Conservation (phyloP, 768 basidiomycete genomes). For the Lentinula detonsa region DNA sequence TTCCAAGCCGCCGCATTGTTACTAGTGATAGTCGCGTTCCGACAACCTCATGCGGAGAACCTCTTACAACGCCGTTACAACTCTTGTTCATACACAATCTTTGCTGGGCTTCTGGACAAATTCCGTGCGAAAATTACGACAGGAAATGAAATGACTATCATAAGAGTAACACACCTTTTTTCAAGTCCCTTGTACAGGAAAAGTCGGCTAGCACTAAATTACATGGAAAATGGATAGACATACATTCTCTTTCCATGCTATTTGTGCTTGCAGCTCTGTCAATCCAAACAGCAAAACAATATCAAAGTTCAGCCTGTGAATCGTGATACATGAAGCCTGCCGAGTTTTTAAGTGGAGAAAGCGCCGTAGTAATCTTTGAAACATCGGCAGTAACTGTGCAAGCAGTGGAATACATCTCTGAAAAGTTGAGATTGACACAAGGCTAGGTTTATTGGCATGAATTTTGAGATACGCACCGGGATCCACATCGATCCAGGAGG, state of each 20-base stretch:
- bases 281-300: slow-evolving; percentile 45
- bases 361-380: slow-evolving; percentile 8
- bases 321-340: slow-evolving; percentile 17
- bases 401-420: slow-evolving; percentile 18
- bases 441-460: background rate
- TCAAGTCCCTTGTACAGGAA: slow-evolving; percentile 24
- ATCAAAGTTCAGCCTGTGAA: slow-evolving; percentile 30
- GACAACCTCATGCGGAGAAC: too few relatives aligned
- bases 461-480: background rate
- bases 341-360: background rate
- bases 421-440: background rate
- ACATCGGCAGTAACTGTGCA: slow-evolving; percentile 19
- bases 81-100: background rate
- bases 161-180: slow-evolving; percentile 22
- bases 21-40: too few relatives aligned
- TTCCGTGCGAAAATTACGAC: background rate
- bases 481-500: background rate
- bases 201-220: background rate
- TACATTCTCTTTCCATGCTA: slow-evolving; percentile 46
- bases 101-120: background rate
- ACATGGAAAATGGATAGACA: slow-evolving; percentile 11
- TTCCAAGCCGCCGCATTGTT: too few relatives aligned
- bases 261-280: slow-evolving; percentile 47
- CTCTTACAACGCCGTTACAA: too few relatives aligned
- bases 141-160: background rate